These are phyloP conservation scores for Curvularia sp. DNA, from an alignment of 2,329 filamentous ascomycete species.

Conservation along the genomic window DNA sequence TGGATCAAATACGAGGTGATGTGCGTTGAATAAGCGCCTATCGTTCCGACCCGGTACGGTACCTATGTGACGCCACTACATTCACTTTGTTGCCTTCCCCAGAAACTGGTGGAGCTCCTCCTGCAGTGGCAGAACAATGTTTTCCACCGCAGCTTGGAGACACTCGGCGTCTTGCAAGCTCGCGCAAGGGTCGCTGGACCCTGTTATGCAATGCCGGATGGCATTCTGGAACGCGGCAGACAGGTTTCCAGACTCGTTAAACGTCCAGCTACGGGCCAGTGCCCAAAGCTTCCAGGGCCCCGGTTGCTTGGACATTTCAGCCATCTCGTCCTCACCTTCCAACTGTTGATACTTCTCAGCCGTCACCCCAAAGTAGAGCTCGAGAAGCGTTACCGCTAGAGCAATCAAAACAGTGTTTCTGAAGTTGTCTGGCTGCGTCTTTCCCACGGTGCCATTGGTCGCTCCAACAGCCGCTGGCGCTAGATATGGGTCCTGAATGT, in stretches of 20 bases:
- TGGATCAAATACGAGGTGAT: slow-evolving; percentile 41
- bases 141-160: slow-evolving; percentile 47
- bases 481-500: slow-evolving; percentile 46
- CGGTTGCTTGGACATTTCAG: slow-evolving; percentile 22
- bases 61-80: slow-evolving; percentile 3
- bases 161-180: slow-evolving; percentile 46
- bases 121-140: slow-evolving; percentile 48
- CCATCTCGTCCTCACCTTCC: slow-evolving; percentile 26
- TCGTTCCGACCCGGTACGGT: slow-evolving; percentile 18
- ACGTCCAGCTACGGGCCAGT: slow-evolving; percentile 46
- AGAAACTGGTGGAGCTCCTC: slow-evolving; percentile 48
- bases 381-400: slow-evolving; percentile 44
- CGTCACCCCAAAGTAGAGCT: slow-evolving; percentile 48
- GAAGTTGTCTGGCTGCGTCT: slow-evolving; percentile 25
- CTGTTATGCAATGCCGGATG: slow-evolving; percentile 45
- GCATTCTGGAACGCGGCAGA: slow-evolving; percentile 47
- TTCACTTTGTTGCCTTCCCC: slow-evolving; percentile 34
- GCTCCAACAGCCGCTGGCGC: slow-evolving; percentile 21
- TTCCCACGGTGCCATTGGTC: slow-evolving; percentile 11
- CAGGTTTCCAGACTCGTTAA: slow-evolving; percentile 44
- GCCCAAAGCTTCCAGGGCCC: slow-evolving; percentile 43
- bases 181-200: slow-evolving; percentile 44
- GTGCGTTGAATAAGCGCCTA: slow-evolving; percentile 30
- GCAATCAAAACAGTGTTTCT: slow-evolving; percentile 48
- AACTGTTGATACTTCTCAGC: slow-evolving; percentile 40